A percentile compares a stretch with the other conserved stretches of the same genome.
phyloP scores from a whole-genome alignment of 768 basidiomycete genomes.

The Chlorophyllum brunneum region DNA sequence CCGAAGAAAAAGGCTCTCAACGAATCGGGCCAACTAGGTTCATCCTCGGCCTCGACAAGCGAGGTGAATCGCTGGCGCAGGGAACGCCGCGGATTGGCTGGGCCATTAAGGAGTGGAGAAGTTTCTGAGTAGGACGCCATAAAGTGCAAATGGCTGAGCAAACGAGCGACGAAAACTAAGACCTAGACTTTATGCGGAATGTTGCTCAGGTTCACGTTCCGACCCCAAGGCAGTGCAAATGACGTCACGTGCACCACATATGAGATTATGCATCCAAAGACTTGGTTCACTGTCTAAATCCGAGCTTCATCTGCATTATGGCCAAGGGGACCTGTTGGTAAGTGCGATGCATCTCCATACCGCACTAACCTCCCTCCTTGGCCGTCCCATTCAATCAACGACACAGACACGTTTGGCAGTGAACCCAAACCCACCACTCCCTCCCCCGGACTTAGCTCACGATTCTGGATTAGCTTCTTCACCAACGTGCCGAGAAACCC shows the following conservation, averaged over 20 bases:
- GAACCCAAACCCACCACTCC: constrained; percentile 30
- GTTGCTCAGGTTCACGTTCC: neutral
- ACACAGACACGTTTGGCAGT: constrained; percentile 55
- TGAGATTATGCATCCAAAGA: neutral
- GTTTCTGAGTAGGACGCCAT: constrained; percentile 35
- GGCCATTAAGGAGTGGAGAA: constrained; percentile 44
- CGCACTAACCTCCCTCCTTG: constrained; percentile 38
- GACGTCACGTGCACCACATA: constrained; percentile 23
- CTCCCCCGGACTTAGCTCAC: constrained; percentile 31
- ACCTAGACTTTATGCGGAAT: neutral
- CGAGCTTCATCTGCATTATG: constrained; percentile 48
- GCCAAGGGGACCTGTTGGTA: constrained; percentile 31
- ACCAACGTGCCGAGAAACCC: constrained; percentile 57
- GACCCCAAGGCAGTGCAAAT: constrained; percentile 24
- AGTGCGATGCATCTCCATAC: constrained; percentile 55
- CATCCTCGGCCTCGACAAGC: constrained; percentile 53
- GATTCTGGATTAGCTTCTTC: constrained; percentile 38
- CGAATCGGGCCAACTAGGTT: constrained; percentile 59
- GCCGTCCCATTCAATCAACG: constrained; percentile 51
- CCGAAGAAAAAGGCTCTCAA: constrained; percentile 58
- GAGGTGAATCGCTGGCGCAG: constrained; percentile 31
- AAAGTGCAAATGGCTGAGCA: constrained; percentile 21
- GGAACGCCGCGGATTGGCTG: constrained; percentile 22
- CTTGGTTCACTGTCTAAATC: neutral
- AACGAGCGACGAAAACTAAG: constrained; percentile 17